Base-by-base conservation (phyloP, 75 land plant species). In the Pinus taeda region DNA sequence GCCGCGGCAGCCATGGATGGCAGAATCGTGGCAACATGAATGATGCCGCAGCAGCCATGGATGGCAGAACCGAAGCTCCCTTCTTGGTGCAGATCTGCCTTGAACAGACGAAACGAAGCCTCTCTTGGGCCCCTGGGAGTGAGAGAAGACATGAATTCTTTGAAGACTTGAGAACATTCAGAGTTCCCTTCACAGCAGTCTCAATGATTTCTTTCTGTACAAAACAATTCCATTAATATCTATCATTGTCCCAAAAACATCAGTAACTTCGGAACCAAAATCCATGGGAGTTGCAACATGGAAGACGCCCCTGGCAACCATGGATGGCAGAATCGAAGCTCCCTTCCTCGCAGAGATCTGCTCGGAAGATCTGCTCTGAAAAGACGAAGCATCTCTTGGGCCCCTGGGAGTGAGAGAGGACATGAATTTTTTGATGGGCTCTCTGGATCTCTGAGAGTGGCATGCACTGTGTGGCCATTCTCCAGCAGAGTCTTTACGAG, bases 391-490 rank as follows among this genome's bases (percentile, higher is more conserved):
- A 72, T 73, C 12, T 64, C 66, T 0, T 71, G 73, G 71, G 87
- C 83, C 15, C 64, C 57, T 5, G 81, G 74, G 4, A 85, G 63
- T 11, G 75, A 4, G 42, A 39, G 42, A 39, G 4, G 42, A 4
- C 4, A 39, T 39, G 42, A 39, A 39, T 39, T 39, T 6, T 39
- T 39, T 39, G 42, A 39, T 5, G 42, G 42, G 42, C 4, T 39
- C 0, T 90, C 84, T 64, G 87, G 81, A 65, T 88, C 83, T 59
- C 93, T 63, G 11, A 82, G 83, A 3, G 88, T 91, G n/a, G 90
- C 83, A 74, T 89, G 88, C 59, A 91, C 93, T 17, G 45, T 78
- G 73, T 88, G 81, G 55, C 93, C 93, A 74, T 78, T 83, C 37
- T 86, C 71, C 5, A 91, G 75, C 5, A 91, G 85, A 71, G 60